A percentile compares a stretch with the other conserved stretches of the same genome.
Conservation (phyloP, 306 rosid species). For the Fragaria iinumae region DNA sequence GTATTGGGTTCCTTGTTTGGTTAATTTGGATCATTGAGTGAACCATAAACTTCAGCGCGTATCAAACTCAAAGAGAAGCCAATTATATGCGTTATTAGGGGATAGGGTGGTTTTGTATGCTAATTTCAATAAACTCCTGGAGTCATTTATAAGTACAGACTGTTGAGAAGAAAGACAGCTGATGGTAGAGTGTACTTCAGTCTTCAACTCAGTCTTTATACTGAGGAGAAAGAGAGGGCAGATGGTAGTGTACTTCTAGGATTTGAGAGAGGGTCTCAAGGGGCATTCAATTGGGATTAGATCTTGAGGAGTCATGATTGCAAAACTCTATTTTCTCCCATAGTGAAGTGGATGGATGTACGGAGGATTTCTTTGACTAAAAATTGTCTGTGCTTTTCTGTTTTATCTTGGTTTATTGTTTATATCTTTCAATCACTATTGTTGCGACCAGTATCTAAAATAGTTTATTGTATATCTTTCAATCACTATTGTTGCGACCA, state of each 20-base stretch:
- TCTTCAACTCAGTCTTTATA: neutral
- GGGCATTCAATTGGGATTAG: neutral
- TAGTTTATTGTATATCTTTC: neutral
- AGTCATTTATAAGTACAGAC: neutral
- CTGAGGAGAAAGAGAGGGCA: neutral
- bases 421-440: too few species aligned
- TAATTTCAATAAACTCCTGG: neutral
- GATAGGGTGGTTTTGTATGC: neutral
- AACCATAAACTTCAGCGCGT: neutral
- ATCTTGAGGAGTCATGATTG: neutral
- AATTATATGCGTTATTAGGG: neutral
- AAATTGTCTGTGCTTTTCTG: neutral
- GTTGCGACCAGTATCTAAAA: neutral
- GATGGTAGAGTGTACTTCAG: neutral
- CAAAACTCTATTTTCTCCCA: neutral
- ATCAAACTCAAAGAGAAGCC: neutral
- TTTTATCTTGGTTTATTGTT: neutral
- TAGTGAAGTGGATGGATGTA: neutral
- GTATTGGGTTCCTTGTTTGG: neutral
- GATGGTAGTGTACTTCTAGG: neutral
- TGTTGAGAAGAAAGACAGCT: neutral
- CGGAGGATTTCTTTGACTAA: neutral
- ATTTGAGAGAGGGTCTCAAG: neutral
- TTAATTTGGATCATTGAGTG: neutral
- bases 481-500: neutral